Evolutionary conservation across 176 grass and related monocot species (phyloP), one percentile per base, ranked within the genome.

Genomic region (Musa schizocarpa): DNA sequence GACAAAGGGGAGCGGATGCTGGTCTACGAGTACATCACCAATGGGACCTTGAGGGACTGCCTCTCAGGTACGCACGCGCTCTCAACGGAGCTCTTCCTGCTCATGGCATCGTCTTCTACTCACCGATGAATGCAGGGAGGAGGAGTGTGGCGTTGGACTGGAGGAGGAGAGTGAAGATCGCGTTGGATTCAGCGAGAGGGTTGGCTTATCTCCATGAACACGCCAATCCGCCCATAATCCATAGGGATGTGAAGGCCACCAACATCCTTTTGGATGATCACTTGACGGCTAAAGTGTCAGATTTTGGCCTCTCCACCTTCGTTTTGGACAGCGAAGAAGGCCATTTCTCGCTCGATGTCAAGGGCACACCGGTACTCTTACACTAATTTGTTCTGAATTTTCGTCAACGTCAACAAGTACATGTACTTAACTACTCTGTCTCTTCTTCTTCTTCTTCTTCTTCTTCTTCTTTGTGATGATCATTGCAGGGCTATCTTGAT

Each of bases 21-120:
- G 71, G 89, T 96, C n/a, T 96, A 96, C n/a, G 93, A 96, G 53
- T 96, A 88, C 62, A 74, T 96, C 74, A 61, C 87, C 22, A 96
- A 92, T 54, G 93, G 93, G 24, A 92, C 87, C 66, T 56, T 92
- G 72, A 69, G 83, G 25, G 83, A 92, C 3, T 92, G 88, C 77
- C 79, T 96, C 74, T 77, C 83, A 68, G 85, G 93, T 96, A 78
- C 11, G 3, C 24, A 26, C 63, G 34, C 34, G 34, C 3, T 43
- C 3, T 65, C 68, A 50, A 9, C 43, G 3, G 9, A 1, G 9
- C 19, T n/a, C 19, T 19, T 16, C 22, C 50, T 34, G 17, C 10
- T 51, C 8, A 2, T 54, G 7, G 5, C 16, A 53, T 14, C 11
- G 66, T 6, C 34, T 53, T 56, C 1, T 54, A 34, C 53, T 11